These are phyloP conservation scores for Pyrus communis DNA, from an alignment of 306 rosid genomes.

Conservation along the genomic window DNA sequence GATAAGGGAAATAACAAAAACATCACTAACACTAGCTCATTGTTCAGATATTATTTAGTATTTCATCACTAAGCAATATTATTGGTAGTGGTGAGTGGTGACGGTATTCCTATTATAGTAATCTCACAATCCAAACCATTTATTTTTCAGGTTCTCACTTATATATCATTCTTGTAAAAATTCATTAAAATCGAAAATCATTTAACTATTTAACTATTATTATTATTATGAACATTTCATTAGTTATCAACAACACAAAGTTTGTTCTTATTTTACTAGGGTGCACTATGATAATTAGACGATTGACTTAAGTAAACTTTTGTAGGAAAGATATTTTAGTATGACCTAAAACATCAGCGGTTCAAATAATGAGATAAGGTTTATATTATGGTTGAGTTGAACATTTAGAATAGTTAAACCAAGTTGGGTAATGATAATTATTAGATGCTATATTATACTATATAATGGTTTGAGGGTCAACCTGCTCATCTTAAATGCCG, in stretches of 20 bases:
- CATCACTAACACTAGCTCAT: neutral
- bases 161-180: too few species aligned
- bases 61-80: slow-evolving; percentile 2
- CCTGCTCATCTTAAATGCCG: slow-evolving; percentile 3
- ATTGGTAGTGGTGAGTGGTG: neutral
- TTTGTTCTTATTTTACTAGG: neutral
- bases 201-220: too few species aligned
- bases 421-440: neutral
- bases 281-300: neutral
- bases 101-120: neutral
- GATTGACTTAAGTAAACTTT: too few species aligned
- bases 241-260: neutral
- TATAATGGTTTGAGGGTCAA: slow-evolving; percentile 13
- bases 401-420: slow-evolving; percentile 10
- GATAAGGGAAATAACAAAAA: neutral
- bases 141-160: too few species aligned
- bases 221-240: neutral
- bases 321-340: too few species aligned
- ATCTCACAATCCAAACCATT: too few species aligned
- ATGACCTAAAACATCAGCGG: neutral
- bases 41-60: neutral
- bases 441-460: neutral
- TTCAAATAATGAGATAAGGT: neutral
- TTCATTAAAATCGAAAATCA: too few species aligned
- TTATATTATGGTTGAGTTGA: neutral